These are phyloP conservation scores for Marchantia paleacea DNA, from an alignment of 225 moss, liverwort and hornwort genomes.

Conservation along the genomic window DNA sequence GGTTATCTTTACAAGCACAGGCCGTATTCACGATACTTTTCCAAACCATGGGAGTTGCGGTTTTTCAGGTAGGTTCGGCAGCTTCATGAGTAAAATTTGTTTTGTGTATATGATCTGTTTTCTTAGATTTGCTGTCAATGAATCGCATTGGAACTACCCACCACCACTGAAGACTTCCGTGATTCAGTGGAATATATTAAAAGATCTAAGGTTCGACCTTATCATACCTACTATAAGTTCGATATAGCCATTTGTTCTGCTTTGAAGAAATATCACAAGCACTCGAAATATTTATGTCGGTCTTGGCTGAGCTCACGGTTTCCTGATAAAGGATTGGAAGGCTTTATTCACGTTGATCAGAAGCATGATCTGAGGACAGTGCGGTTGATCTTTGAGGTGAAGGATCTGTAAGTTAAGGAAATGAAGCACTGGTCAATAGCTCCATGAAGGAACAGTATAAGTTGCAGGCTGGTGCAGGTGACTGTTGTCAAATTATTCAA, in stretches of 20 bases:
- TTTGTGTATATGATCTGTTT: not conserved
- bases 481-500: too few species aligned
- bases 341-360: not conserved
- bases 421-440: not conserved
- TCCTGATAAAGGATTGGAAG: too few species aligned
- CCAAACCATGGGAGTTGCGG: conserved; percentile 31
- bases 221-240: too few species aligned
- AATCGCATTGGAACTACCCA: not conserved
- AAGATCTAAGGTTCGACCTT: not conserved
- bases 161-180: not conserved
- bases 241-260: too few species aligned
- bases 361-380: not conserved
- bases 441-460: not conserved
- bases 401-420: not conserved
- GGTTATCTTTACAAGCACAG: conserved; percentile 38
- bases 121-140: not conserved
- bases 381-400: not conserved
- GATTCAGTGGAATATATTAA: too few species aligned
- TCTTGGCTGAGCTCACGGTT: too few species aligned
- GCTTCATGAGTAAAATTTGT: not conserved
- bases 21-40: conserved; percentile 20
- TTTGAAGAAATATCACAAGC: too few species aligned
- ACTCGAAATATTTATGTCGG: too few species aligned
- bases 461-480: not conserved
- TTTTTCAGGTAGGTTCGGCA: conserved; percentile 23